Base-by-base conservation (phyloP, 345 rosid species). In the Atalantia buxifolia region DNA sequence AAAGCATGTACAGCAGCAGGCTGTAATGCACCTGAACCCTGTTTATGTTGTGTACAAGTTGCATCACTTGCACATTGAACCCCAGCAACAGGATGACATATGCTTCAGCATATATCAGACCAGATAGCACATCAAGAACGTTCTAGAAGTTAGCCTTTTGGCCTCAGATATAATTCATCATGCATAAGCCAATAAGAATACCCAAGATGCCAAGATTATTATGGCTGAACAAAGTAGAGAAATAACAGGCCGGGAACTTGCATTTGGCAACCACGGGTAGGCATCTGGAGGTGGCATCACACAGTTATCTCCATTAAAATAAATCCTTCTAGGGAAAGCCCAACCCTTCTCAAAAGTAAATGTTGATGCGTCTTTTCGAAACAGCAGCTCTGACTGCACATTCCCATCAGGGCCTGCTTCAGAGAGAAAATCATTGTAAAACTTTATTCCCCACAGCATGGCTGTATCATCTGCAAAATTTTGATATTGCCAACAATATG, bases 261-360 rank as follows among this genome's bases (percentile, higher is more conserved):
- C 86, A 77, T 86, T 95, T 4, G 99, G 98, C 81, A 90, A 85
- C 87, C 91, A 91, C 3, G 98, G 99, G 82, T 96, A 92, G 67
- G 90, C 77, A 76, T 93, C 96, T 2, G 97, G 97, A 74, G 98
- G 95, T 22, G 98, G 99, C 99, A 96, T 88, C 60, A 96, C 95
- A 22, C 98, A 96, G 53, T 90, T 88, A 38, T 96, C 99, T 2
- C 99, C 98, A 40, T 96, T 96, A 77, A 94, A 96, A 79, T 96
- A 92, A 31, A 95, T 84, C 82, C 96, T 81, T 7, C 92, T 82
- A 33, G 99, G 97, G 81, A 93, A 94, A 64, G 97, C 98, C 99
- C 98, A 94, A 62, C 99, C 97, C 82, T 96, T 92, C 19, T 91
- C 94, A 5, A 94, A 89, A 9, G 99, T 91, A 75, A 94, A 94